phyloP scores from a whole-genome alignment of 2,329 filamentous ascomycete species.

The Penicillium psychrosexuale region DNA sequence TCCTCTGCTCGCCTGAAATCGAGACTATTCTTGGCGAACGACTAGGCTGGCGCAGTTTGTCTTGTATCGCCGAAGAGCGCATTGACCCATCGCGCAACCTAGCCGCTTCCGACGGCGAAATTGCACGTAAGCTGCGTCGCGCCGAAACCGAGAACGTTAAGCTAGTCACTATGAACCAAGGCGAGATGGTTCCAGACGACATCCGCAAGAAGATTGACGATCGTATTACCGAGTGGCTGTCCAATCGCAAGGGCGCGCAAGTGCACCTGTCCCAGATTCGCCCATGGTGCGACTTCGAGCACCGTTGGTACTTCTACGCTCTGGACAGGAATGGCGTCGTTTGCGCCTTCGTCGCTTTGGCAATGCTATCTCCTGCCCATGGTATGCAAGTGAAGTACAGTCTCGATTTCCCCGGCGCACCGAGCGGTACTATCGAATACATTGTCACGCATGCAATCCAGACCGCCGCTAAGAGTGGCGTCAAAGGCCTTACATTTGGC shows the following conservation, averaged over 20 bases:
- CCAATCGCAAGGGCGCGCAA: slow-evolving; percentile 75
- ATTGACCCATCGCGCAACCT: slow-evolving; percentile 70
- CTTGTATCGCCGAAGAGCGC: slow-evolving; percentile 84
- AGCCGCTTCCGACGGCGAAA: slow-evolving; percentile 62
- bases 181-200: slow-evolving; percentile 61
- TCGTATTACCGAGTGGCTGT: slow-evolving; percentile 75
- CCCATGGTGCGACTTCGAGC: slow-evolving; percentile 79
- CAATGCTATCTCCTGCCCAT: slow-evolving; percentile 73
- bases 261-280: slow-evolving; percentile 87
- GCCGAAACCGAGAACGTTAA: slow-evolving; percentile 82
- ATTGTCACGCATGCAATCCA: slow-evolving; percentile 72
- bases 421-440: slow-evolving; percentile 83
- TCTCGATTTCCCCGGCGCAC: slow-evolving; percentile 84
- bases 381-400: slow-evolving; percentile 96
- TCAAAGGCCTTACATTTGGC: slow-evolving; percentile 76
- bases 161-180: slow-evolving; percentile 68
- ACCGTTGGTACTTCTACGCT: slow-evolving; percentile 83
- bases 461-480: slow-evolving; percentile 56
- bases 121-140: slow-evolving; percentile 72
- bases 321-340: slow-evolving; percentile 70
- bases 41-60: slow-evolving; percentile 83
- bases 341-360: slow-evolving; percentile 74
- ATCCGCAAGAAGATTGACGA: slow-evolving; percentile 67
- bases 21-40: slow-evolving; percentile 77
- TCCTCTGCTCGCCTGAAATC: slow-evolving; percentile 74